These are phyloP conservation scores for Tolypocladium inflatum DNA, from an alignment of 2,329 filamentous ascomycete genomes.

Conservation along the genomic window DNA sequence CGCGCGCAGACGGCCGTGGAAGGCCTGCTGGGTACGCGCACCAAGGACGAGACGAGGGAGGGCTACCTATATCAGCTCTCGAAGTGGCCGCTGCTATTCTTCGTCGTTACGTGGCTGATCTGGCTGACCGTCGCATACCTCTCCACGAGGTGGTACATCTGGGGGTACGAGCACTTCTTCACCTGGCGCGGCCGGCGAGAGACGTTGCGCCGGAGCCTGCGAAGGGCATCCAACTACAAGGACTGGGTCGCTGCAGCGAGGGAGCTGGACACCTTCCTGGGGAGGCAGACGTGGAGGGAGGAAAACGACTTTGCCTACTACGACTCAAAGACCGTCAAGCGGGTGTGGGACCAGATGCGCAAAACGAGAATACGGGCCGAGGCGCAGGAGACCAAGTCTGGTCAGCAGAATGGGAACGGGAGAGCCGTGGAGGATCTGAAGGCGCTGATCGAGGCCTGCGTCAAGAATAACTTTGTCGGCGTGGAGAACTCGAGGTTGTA, in stretches of 20 bases:
- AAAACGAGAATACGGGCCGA: conserved; percentile 53
- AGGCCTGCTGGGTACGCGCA: conserved; percentile 43
- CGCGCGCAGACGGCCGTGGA: conserved; percentile 27
- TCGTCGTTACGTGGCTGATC: conserved; percentile 72
- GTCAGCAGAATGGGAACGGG: conserved; percentile 23
- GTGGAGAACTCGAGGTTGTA: conserved; percentile 93
- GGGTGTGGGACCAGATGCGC: conserved; percentile 67
- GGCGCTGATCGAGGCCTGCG: conserved; percentile 73
- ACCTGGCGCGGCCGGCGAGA: conserved; percentile 80
- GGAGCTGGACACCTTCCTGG: conserved; percentile 70
- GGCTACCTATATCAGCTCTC: conserved; percentile 81
- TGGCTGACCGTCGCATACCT: conserved; percentile 66
- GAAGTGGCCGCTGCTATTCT: conserved; percentile 83
- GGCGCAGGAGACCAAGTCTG: conserved; percentile 29
- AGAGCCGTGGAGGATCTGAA: conserved; percentile 66
- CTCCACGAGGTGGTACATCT: conserved; percentile 79
- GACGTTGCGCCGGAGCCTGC: conserved; percentile 59
- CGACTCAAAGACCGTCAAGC: conserved; percentile 72
- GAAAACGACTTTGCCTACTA: conserved; percentile 77
- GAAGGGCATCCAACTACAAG: conserved; percentile 61
- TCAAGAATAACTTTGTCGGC: conserved; percentile 96
- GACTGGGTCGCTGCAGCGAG: conserved; percentile 79
- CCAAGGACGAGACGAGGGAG: conserved; percentile 87
- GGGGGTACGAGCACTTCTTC: conserved; percentile 81
- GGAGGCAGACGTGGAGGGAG: conserved; percentile 72